Percentiles rank a stretch among this genome's conserved stretches.
Conservation (phyloP, 2,329 filamentous ascomycete genomes). For the Cadophora luteo-olivacea region DNA sequence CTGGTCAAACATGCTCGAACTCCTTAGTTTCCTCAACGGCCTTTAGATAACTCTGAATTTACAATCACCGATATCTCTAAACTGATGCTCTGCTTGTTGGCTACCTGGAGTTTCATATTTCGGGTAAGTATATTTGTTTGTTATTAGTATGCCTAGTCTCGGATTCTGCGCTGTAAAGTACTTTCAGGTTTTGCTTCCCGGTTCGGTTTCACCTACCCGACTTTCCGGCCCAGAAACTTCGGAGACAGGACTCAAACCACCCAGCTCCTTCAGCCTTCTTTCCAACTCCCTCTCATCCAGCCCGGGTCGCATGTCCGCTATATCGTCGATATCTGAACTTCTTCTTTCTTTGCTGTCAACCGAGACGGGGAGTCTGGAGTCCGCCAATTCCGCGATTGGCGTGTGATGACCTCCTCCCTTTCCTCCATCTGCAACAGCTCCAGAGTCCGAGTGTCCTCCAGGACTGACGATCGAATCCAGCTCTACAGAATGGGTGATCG, state of each 20-base stretch:
- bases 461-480: slow-evolving; percentile 1
- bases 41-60: not conserved
- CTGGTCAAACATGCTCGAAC: not conserved
- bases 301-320: not conserved
- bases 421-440: not conserved
- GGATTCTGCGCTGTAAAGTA: not conserved
- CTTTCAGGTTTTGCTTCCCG: not conserved
- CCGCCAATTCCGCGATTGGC: not conserved
- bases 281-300: slow-evolving; percentile 10
- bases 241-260: slow-evolving; percentile 1
- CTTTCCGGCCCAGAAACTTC: not conserved
- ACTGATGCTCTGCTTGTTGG: not conserved
- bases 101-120: no score
- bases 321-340: not conserved
- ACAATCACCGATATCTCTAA: not conserved
- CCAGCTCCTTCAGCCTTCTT: slow-evolving; percentile 7
- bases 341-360: not conserved
- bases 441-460: not conserved
- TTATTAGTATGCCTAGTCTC: not conserved
- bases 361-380: not conserved
- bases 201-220: not conserved
- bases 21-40: not conserved
- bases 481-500: not conserved
- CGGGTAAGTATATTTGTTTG: not conserved
- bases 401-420: not conserved